These are phyloP conservation scores for Aristolochia contorta DNA, from an alignment of 164 flowering plant genomes.

Conservation along the genomic window DNA sequence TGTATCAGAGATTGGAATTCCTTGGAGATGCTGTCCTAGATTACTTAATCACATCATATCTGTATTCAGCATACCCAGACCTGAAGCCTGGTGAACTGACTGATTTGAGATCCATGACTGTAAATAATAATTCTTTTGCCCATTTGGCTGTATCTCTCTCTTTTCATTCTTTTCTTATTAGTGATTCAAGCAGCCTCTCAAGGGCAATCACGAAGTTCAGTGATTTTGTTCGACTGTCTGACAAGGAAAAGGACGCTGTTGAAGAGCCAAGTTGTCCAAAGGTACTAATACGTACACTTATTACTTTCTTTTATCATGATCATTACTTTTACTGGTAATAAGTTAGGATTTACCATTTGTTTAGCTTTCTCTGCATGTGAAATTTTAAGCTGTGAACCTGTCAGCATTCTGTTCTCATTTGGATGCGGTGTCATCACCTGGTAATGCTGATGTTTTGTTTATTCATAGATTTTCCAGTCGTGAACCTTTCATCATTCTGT, in stretches of 20 bases:
- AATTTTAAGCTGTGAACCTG: no score
- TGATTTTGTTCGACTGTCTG: conserved; percentile 25
- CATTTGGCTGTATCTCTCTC: conserved; percentile 48
- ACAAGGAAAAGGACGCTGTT: conserved; percentile 15
- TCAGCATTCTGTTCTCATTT: no score
- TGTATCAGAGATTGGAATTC: conserved; percentile 80
- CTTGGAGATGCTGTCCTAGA: conserved; percentile 98
- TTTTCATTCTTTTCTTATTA: conserved; percentile 56
- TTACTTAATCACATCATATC: conserved; percentile 81
- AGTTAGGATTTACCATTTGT: no score
- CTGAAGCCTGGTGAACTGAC: conserved; percentile 92
- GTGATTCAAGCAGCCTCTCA: conserved; percentile 45
- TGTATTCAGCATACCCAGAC: conserved; percentile 75
- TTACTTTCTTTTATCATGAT: no score
- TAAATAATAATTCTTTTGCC: conserved; percentile 77
- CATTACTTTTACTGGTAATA: no score
- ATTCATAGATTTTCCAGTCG: no score
- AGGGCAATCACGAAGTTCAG: conserved; percentile 48
- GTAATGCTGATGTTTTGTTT: no score
- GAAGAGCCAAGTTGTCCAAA: conserved; percentile 72
- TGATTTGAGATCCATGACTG: conserved; percentile 69
- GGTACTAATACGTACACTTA: conserved; percentile 25
- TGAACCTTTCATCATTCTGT: no score
- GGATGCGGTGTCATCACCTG: no score
- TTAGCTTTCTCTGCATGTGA: no score